Evolutionary conservation across 192 early-diverging fungal genomes (phyloP).

Genomic region (Entomortierella lignicola): DNA sequence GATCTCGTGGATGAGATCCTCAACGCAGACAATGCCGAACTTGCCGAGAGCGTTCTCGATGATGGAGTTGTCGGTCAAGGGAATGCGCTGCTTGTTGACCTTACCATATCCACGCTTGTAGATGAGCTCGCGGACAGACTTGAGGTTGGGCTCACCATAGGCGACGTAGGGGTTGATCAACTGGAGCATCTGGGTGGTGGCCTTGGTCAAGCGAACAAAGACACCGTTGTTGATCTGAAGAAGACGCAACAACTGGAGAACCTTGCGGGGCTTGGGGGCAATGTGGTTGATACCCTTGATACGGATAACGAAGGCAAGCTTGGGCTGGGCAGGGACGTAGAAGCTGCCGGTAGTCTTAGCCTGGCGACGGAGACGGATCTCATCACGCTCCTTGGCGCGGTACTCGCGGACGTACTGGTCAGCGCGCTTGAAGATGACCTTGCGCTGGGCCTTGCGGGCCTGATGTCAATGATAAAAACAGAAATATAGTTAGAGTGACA

Average conservation of each 20-base stretch:
- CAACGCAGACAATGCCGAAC: constrained; percentile 96
- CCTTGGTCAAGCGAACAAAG: constrained; percentile 96
- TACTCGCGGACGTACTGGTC: constrained; percentile 99
- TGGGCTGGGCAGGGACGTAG: constrained; percentile 96
- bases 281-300: constrained; percentile 99
- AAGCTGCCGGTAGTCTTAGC: constrained; percentile 92
- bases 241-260: constrained; percentile 98
- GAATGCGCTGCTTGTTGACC: constrained; percentile 97
- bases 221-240: constrained; percentile 99
- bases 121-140: constrained; percentile 98
- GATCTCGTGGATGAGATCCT: constrained; percentile 99
- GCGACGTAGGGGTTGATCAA: constrained; percentile 96
- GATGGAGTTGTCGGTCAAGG: constrained; percentile 96
- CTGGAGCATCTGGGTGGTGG: constrained; percentile 97
- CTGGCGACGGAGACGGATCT: constrained; percentile 93
- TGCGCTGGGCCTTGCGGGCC: constrained; percentile 75
- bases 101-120: constrained; percentile 99
- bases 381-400: constrained; percentile 86
- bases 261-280: constrained; percentile 99
- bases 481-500: constrained; percentile 14
- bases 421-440: constrained; percentile 99
- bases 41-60: constrained; percentile 93
- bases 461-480: constrained; percentile 23
- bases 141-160: constrained; percentile 95
- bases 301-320: constrained; percentile 98